These are phyloP conservation scores for Trematosphaeria pertusa DNA, from an alignment of 2,329 filamentous ascomycete genomes.

Conservation along the genomic window DNA sequence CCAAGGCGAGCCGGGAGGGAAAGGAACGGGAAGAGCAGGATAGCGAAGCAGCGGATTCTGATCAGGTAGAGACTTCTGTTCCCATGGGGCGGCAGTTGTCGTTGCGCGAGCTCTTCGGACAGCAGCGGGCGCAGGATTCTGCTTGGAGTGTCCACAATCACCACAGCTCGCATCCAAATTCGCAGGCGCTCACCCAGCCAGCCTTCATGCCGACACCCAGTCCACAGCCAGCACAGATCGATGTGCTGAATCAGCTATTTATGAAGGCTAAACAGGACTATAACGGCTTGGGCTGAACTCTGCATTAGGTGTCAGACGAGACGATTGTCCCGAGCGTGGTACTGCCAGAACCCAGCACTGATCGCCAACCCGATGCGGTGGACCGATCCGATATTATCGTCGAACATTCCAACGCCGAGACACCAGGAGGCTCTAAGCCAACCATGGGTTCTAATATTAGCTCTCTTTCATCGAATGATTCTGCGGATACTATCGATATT, in stretches of 20 bases:
- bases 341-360: too few species aligned
- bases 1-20: conserved; percentile 56
- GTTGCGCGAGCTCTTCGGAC: conserved; percentile 62
- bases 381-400: too few species aligned
- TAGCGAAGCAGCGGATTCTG: conserved; percentile 25
- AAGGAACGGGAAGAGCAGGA: conserved; percentile 35
- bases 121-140: conserved; percentile 60
- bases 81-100: conserved; percentile 62
- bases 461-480: too few species aligned
- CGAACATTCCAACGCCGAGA: too few species aligned
- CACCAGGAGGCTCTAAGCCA: too few species aligned
- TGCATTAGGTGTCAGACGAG: background rate
- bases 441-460: too few species aligned
- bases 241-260: conserved; percentile 44
- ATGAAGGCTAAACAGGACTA: conserved; percentile 46
- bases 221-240: conserved; percentile 28
- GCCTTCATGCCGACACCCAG: conserved; percentile 23
- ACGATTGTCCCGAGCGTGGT: background rate
- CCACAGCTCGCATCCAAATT: conserved; percentile 26
- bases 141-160: conserved; percentile 59
- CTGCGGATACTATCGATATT: too few species aligned
- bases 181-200: conserved; percentile 11
- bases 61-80: conserved; percentile 46
- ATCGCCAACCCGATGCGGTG: too few species aligned
- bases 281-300: conserved; percentile 35